Percentiles rank a stretch among this genome's conserved stretches.
Evolutionary conservation across 805 yeast species (phyloP).

Genomic region (Suhomyces sp.): DNA sequence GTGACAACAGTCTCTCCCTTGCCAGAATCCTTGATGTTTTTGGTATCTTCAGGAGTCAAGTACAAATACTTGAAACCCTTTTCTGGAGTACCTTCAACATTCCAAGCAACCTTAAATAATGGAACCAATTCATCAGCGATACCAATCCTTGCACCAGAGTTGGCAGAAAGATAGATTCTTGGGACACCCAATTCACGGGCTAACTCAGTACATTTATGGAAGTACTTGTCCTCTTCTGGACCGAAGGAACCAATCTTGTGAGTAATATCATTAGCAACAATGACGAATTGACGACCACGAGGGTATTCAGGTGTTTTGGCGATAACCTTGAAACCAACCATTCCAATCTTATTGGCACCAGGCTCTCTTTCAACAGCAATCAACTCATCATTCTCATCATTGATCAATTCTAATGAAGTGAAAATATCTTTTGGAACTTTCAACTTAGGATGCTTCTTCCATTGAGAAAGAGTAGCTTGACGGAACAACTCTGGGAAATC

Average conservation of each 20-base stretch:
- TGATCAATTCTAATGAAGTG: conserved; percentile 78
- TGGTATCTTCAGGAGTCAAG: conserved; percentile 66
- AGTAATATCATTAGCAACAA: conserved; percentile 96
- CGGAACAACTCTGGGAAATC: conserved; percentile 99
- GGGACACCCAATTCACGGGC: conserved; percentile 93
- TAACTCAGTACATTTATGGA: conserved; percentile 87
- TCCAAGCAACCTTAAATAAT: conserved; percentile 90
- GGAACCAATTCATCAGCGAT: conserved; percentile 95
- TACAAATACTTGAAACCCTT: conserved; percentile 92
- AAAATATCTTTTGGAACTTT: conserved; percentile 78
- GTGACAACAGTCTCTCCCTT: conserved; percentile 64
- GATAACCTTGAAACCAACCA: conserved; percentile 92
- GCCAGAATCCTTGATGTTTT: conserved; percentile 55
- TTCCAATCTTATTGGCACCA: conserved; percentile 93
- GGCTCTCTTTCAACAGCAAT: conserved; percentile 93
- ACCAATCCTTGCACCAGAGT: conserved; percentile 99
- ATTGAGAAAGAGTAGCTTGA: conserved; percentile 81
- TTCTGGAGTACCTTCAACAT: conserved; percentile 65
- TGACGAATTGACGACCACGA: conserved; percentile 87
- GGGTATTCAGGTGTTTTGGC: conserved; percentile 98
- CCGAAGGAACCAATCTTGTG: conserved; percentile 98
- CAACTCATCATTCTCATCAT: conserved; percentile 71
- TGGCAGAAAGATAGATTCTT: conserved; percentile 92
- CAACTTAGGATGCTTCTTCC: conserved; percentile 66
- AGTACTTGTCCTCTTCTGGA: conserved; percentile 90